phyloP scores from a whole-genome alignment of 2,329 filamentous ascomycete species.

The Chrysoporthe cubensis region DNA sequence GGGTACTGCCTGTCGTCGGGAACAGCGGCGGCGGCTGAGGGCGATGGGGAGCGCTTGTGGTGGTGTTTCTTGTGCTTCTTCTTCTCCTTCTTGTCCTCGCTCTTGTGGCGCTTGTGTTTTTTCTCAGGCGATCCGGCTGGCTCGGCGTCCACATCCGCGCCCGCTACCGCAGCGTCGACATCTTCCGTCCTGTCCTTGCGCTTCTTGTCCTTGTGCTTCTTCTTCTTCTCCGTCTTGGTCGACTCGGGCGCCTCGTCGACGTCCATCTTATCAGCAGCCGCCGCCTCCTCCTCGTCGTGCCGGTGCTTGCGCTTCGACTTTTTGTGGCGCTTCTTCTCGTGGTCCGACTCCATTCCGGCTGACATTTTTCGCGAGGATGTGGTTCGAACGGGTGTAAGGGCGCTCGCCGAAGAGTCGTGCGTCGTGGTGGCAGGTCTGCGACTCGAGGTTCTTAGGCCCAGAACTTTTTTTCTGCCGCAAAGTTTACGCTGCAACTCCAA shows the following conservation, averaged over 20 bases:
- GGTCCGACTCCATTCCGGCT: conserved; percentile 25
- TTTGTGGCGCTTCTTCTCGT: conserved; percentile 27
- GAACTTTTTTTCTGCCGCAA: conserved; percentile 29
- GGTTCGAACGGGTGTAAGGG: neutral
- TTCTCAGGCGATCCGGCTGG: conserved; percentile 19
- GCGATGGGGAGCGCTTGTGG: conserved; percentile 21
- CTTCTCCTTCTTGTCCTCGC: conserved; percentile 34
- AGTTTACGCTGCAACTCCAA: conserved; percentile 3
- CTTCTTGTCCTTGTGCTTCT: conserved; percentile 34
- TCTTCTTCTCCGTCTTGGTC: conserved; percentile 27
- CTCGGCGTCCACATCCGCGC: neutral
- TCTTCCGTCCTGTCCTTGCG: conserved; percentile 39
- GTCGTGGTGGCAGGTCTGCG: neutral
- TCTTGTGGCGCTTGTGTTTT: conserved; percentile 25
- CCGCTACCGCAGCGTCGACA: conserved; percentile 32
- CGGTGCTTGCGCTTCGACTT: conserved; percentile 30
- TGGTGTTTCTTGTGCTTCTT: conserved; percentile 31
- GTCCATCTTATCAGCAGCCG: conserved; percentile 27
- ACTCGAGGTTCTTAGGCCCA: conserved; percentile 4
- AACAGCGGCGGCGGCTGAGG: conserved; percentile 33
- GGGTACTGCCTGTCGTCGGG: conserved; percentile 60
- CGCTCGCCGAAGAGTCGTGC: neutral
- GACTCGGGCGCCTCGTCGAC: conserved; percentile 23
- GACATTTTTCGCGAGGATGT: conserved; percentile 13
- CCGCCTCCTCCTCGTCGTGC: conserved; percentile 22